A percentile compares a stretch with the other conserved stretches of the same genome.
Evolutionary conservation across 192 early-diverging fungal genomes (phyloP).

Genomic region (Coemansia sp.): DNA sequence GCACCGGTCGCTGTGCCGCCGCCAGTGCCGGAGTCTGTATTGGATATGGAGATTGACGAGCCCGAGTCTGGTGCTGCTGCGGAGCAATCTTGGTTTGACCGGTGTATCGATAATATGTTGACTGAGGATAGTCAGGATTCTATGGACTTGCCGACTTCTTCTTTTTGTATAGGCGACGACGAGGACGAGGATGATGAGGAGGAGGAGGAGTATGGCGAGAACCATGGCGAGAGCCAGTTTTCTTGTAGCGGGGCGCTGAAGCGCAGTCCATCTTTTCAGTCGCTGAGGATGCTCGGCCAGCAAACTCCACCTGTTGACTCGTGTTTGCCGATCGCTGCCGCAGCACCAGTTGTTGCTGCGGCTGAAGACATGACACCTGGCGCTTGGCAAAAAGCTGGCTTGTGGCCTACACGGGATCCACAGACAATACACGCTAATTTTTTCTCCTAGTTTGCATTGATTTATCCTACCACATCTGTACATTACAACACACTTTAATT

Average conservation of each 20-base stretch:
- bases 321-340: not conserved
- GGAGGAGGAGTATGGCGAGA: not conserved
- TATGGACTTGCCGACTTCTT: not conserved
- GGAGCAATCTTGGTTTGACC: conserved; percentile 57
- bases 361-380: not conserved
- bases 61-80: conserved; percentile 22
- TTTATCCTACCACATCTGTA: not conserved
- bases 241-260: conserved; percentile 9
- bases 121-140: conserved; percentile 27
- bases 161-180: conserved; percentile 10
- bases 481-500: not conserved
- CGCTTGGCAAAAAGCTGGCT: not conserved
- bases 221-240: no score
- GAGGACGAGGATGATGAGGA: conserved; percentile 15
- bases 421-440: conserved; percentile 4
- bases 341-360: conserved; percentile 1
- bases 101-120: conserved; percentile 45
- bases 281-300: conserved; percentile 9
- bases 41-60: conserved; percentile 31
- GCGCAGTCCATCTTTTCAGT: conserved; percentile 24
- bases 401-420: conserved; percentile 10
- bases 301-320: not conserved
- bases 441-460: not conserved
- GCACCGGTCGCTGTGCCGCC: not conserved
- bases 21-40: not conserved